Conservation (phyloP, 2,329 filamentous ascomycete genomes). For the Achaetomium macrosporum region DNA sequence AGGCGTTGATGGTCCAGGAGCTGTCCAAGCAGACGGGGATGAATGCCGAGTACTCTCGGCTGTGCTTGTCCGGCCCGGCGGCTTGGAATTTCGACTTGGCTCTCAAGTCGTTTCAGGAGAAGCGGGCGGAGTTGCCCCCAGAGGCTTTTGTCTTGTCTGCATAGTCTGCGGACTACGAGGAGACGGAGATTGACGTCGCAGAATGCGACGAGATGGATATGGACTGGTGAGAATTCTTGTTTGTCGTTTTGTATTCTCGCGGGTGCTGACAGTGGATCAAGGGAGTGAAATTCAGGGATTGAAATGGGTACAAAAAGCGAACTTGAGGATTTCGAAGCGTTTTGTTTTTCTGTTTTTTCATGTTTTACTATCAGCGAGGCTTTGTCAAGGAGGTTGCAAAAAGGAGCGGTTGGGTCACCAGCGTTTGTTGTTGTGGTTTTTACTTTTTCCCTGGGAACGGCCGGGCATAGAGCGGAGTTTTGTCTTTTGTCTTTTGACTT, state of each 20-base stretch:
- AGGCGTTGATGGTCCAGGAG: conserved; percentile 67
- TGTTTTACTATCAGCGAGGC: too few species aligned
- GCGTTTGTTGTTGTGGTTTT: neutral
- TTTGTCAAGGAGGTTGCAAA: too few species aligned
- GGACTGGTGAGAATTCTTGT: too few species aligned
- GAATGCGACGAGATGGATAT: too few species aligned
- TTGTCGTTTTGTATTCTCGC: too few species aligned
- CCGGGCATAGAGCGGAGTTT: neutral
- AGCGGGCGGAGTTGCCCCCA: conserved; percentile 52
- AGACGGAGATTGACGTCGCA: neutral
- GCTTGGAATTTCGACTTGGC: conserved; percentile 76
- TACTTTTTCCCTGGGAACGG: neutral
- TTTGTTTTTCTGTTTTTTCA: too few species aligned
- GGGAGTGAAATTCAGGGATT: neutral
- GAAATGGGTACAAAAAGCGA: neutral
- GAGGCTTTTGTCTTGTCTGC: conserved; percentile 14
- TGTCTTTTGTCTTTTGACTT: neutral
- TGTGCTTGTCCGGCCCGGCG: conserved; percentile 68
- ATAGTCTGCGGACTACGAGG: conserved; percentile 11
- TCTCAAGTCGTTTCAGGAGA: conserved; percentile 65
- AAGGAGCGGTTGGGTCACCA: neutral
- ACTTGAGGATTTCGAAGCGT: neutral
- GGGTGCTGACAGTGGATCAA: too few species aligned
- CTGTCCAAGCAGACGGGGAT: conserved; percentile 74
- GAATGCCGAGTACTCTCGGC: conserved; percentile 68